These are phyloP conservation scores for Bothriochloa decipiens DNA, from an alignment of 176 grass and related monocot genomes.

Conservation along the genomic window DNA sequence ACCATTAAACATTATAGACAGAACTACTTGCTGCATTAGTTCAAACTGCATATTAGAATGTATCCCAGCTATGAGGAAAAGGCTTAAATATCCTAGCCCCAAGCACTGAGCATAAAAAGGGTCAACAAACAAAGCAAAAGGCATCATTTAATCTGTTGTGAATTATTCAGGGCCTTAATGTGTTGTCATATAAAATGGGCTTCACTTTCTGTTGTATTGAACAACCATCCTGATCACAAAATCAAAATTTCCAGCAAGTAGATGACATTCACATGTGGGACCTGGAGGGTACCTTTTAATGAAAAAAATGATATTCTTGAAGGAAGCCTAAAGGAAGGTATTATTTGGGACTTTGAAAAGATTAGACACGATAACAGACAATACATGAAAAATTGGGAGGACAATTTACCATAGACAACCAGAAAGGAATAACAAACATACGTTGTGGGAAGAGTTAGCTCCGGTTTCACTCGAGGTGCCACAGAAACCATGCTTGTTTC, in stretches of 20 bases:
- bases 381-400: not conserved
- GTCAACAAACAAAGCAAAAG: not conserved
- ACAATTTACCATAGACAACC: slow-evolving; percentile 13
- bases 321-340: not conserved
- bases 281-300: not conserved
- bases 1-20: not conserved
- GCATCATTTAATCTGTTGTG: not conserved
- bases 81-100: not conserved
- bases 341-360: not conserved
- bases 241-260: not conserved
- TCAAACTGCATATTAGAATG: not conserved
- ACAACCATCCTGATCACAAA: slow-evolving; percentile 10
- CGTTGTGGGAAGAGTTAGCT: slow-evolving; percentile 82
- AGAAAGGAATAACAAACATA: slow-evolving; percentile 47
- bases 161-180: not conserved
- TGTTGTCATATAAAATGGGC: not conserved
- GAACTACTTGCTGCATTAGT: not conserved
- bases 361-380: slow-evolving; percentile 12
- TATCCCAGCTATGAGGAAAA: not conserved
- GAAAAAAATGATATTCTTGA: not conserved
- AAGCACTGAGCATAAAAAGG: not conserved
- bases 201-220: slow-evolving; percentile 2
- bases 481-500: slow-evolving; percentile 76
- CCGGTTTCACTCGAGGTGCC: slow-evolving; percentile 79
- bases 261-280: slow-evolving; percentile 14